phyloP scores from a whole-genome alignment of 768 basidiomycete species.

The Inosperma sp. region DNA sequence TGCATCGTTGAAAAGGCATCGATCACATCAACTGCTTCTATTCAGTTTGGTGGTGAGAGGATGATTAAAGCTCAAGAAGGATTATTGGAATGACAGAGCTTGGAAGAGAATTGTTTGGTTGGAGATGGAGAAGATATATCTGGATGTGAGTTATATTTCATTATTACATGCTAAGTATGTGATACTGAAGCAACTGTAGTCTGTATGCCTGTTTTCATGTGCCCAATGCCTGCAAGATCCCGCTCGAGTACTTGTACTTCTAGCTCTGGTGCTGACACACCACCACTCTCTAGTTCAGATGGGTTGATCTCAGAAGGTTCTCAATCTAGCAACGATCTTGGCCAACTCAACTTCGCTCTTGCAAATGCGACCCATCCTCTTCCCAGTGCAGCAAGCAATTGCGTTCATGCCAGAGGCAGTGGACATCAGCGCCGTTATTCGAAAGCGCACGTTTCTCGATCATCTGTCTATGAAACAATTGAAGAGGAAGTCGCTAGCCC shows the following conservation, averaged over 20 bases:
- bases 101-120: conserved; percentile 59
- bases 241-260: conserved; percentile 67
- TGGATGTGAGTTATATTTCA: conserved; percentile 41
- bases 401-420: conserved; percentile 47
- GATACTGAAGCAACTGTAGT: conserved; percentile 34
- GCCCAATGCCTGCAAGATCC: conserved; percentile 50
- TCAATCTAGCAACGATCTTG: no score
- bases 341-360: conserved; percentile 52
- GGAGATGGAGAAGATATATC: conserved; percentile 61
- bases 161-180: not conserved
- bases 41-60: conserved; percentile 59
- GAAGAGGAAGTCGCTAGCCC: no score
- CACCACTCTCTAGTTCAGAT: conserved; percentile 63
- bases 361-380: conserved; percentile 50
- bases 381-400: conserved; percentile 38
- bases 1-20: conserved; percentile 58
- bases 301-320: conserved; percentile 67
- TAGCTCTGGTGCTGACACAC: conserved; percentile 65
- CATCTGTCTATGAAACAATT: no score
- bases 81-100: conserved; percentile 57
- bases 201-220: conserved; percentile 54
- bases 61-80: conserved; percentile 65
- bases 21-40: conserved; percentile 60
- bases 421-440: no score
- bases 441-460: no score